Base-by-base conservation (phyloP, 805 yeast species). In the Candida montana region DNA sequence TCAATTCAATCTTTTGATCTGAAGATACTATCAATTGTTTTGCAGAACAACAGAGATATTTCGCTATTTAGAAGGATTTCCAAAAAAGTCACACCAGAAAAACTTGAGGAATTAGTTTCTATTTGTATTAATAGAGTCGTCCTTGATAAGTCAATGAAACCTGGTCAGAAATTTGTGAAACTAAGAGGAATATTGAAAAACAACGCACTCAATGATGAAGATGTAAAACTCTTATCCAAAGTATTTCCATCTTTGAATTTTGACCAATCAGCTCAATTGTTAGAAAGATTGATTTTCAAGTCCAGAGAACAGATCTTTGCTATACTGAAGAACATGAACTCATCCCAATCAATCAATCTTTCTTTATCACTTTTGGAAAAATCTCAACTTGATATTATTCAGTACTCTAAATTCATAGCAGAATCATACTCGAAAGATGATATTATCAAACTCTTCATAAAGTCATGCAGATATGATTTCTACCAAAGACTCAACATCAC, bases 401-500 rank as follows among this genome's bases (percentile, higher is more conserved):
- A 5, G 13, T 18, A 33, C 17, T 18, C 42, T 7, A 21, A 17
- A 24, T 35, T 24, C 15, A 5, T 40, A 2, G 27, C 27, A 10
- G 35, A 21, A 3, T 19, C 21, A 17, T 15, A 11, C 18, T 23
- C 35, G 2, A 15, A 16, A n/a, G 21, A 21, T 7, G 11, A 30
- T 3, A 40, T 40, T 13, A 21, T 23, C 8, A 35, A 20, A 13
- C 13, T 33, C 7, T 27, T 39, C n/a, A 15, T 24, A 2, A 24
- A 30, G 13, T 17, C 29, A 33, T 8, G 21, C n/a, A 28, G 17
- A 11, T 37, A 34, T 24, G n/a, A 21, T 13, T 15, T 28, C 15
- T 40, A 40, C 23, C 26, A 32, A 21, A 21, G 39, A 29, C 27
- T 40, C 8, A 28, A 30, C 17, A 7, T 19, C 7, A 12, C 35